These are phyloP conservation scores for Penicillium chermesinum DNA, from an alignment of 495 filamentous ascomycete species.

Conservation along the genomic window DNA sequence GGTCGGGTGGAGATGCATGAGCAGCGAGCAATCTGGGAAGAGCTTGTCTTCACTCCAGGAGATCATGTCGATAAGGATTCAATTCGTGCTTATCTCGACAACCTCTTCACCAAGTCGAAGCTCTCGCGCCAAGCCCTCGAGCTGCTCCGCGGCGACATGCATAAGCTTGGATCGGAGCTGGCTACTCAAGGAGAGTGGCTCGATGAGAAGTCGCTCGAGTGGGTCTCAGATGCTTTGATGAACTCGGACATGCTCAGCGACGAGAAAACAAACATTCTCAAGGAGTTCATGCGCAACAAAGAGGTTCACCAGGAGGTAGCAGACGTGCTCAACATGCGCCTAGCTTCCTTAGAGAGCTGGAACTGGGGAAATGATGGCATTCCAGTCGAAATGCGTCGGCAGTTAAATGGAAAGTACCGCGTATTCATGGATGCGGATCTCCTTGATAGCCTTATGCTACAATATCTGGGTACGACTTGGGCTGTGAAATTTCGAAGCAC, in stretches of 20 bases:
- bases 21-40: slow-evolving; percentile 51
- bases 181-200: slow-evolving; percentile 28
- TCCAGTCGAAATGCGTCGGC: slow-evolving; percentile 54
- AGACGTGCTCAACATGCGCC: slow-evolving; percentile 65
- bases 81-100: slow-evolving; percentile 47
- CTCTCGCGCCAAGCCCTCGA: slow-evolving; percentile 40
- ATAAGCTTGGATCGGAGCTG: slow-evolving; percentile 40
- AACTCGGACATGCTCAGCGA: slow-evolving; percentile 53
- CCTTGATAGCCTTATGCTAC: slow-evolving; percentile 58
- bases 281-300: slow-evolving; percentile 54
- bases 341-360: slow-evolving; percentile 55
- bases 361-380: slow-evolving; percentile 52
- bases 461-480: slow-evolving; percentile 61
- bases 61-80: slow-evolving; percentile 39
- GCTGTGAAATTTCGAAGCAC: slow-evolving; percentile 48
- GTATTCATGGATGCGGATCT: slow-evolving; percentile 65
- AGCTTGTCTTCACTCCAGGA: slow-evolving; percentile 47
- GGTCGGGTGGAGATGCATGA: slow-evolving; percentile 47
- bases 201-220: slow-evolving; percentile 36
- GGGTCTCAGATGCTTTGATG: slow-evolving; percentile 51
- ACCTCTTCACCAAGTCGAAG: slow-evolving; percentile 43
- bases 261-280: slow-evolving; percentile 53
- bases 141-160: slow-evolving; percentile 37
- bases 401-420: slow-evolving; percentile 57
- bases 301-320: slow-evolving; percentile 55